Evolutionary conservation across 164 flowering plant genomes (phyloP), one percentile per base, ranked within the genome.

Genomic region (Vitis rupestris): DNA sequence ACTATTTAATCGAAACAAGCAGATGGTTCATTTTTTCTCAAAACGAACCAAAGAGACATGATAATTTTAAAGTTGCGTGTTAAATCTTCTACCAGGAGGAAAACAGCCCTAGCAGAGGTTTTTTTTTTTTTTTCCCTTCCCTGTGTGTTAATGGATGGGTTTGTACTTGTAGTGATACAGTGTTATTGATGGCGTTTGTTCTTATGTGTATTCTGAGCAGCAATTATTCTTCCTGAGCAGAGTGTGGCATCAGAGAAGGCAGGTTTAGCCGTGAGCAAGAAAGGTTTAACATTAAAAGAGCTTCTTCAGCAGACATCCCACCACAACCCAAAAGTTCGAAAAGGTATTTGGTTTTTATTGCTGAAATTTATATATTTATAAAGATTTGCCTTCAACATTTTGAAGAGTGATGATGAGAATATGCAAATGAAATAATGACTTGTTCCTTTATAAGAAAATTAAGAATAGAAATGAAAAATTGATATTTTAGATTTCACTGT

Each of bases 251-350:
- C 98, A 5, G 94, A 95, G 61, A 93, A 85, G 78, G 78, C 72
- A 11, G 97, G 98, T 17, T 72, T 87, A 61, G 93, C 97, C 10
- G 80, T 86, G 66, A 95, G 87, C 82, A 87, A 77, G 74, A 93
- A 88, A 75, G 98, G 98, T 29, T 75, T 91, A 83, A 91, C 98
- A n/a, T 80, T 95, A 73, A 91, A 89, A 67, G 99, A 93, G 81
- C 92, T 95, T 59, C 92, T 95, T 66, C 94, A 90, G 75, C 97
- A 93, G 64, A 88, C 98, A 65, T 90, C 96, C 29, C 99, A 95
- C 82, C 85, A 90, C 79, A 95, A 88, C 75, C 72, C 87, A 2
- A 93, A 90, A 85, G 88, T 87, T 75, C 93, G 99, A 3, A 83
- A 72, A 82, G 99, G 98, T 93, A 72, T 15, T 49, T 63, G 11